These are phyloP conservation scores for Fusarium oligoseptatum DNA, from an alignment of 2,329 filamentous ascomycete species.

Conservation along the genomic window DNA sequence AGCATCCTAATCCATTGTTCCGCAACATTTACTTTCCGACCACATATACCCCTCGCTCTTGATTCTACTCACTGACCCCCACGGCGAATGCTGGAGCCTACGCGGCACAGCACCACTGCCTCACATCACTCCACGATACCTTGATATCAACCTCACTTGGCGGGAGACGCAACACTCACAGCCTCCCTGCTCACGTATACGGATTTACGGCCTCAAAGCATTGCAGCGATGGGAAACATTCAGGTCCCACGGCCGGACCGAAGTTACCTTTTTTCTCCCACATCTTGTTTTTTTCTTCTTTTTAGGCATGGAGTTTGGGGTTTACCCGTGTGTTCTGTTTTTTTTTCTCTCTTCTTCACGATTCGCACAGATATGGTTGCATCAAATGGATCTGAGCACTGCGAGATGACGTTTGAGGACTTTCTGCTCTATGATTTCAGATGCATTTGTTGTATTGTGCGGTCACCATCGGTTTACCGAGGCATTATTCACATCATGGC, in stretches of 20 bases:
- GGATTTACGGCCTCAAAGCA: constrained; percentile 38
- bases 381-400: constrained; percentile 34
- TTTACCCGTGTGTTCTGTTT: constrained; percentile 21
- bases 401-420: constrained; percentile 28
- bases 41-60: constrained; percentile 30
- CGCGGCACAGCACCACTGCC: constrained; percentile 11
- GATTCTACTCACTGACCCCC: constrained; percentile 8
- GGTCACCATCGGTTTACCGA: constrained; percentile 12
- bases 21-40: constrained; percentile 21
- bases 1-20: constrained; percentile 9
- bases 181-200: constrained; percentile 31
- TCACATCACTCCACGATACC: neutral
- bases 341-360: constrained; percentile 25
- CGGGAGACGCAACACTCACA: constrained; percentile 21
- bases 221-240: constrained; percentile 29
- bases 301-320: constrained; percentile 41
- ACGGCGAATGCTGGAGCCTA: constrained; percentile 14
- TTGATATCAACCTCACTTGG: constrained; percentile 22
- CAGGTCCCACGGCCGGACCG: constrained; percentile 24
- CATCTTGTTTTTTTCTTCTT: constrained; percentile 29
- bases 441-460: constrained; percentile 34
- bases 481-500: constrained; percentile 4
- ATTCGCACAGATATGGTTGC: constrained; percentile 36
- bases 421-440: constrained; percentile 29
- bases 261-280: constrained; percentile 18